Conservation (phyloP, 805 yeast species). For the Komagataella mondaviorum region DNA sequence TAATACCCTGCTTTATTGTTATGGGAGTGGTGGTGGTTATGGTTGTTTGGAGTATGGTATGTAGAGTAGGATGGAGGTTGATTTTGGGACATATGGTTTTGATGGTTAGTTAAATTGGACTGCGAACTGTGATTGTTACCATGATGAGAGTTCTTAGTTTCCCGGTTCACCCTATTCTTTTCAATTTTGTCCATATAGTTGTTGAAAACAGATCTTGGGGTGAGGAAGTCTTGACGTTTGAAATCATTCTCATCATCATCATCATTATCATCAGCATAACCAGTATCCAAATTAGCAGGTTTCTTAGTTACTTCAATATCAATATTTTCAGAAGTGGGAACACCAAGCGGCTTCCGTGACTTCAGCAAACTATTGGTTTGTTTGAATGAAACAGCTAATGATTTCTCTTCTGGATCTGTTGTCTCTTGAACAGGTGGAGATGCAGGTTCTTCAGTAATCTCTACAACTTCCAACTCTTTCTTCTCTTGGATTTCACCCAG, state of each 20-base stretch:
- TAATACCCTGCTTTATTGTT: conserved; percentile 1
- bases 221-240: conserved; percentile 61
- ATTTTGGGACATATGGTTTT: neutral
- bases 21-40: conserved; percentile 7
- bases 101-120: conserved; percentile 2
- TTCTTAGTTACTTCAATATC: conserved; percentile 2
- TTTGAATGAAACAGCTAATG: conserved; percentile 8
- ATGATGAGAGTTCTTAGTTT: conserved; percentile 12
- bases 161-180: conserved; percentile 19
- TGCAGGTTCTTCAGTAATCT: neutral
- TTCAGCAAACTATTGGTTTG: conserved; percentile 6
- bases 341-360: conserved; percentile 43
- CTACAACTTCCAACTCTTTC: neutral
- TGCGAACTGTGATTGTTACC: conserved; percentile 8
- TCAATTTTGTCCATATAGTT: conserved; percentile 59
- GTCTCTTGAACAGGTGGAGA: neutral
- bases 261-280: conserved; percentile 2
- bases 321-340: conserved; percentile 36
- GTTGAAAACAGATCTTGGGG: conserved; percentile 62
- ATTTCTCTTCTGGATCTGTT: conserved; percentile 2
- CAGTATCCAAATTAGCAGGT: conserved; percentile 4
- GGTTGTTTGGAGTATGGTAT: conserved; percentile 4
- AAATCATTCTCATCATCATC: conserved; percentile 16
- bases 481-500: conserved; percentile 2
- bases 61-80: neutral